Evolutionary conservation across 179 eudicot species (phyloP), one percentile per base, ranked within the genome.

Genomic region (Beta macrorhiza): DNA sequence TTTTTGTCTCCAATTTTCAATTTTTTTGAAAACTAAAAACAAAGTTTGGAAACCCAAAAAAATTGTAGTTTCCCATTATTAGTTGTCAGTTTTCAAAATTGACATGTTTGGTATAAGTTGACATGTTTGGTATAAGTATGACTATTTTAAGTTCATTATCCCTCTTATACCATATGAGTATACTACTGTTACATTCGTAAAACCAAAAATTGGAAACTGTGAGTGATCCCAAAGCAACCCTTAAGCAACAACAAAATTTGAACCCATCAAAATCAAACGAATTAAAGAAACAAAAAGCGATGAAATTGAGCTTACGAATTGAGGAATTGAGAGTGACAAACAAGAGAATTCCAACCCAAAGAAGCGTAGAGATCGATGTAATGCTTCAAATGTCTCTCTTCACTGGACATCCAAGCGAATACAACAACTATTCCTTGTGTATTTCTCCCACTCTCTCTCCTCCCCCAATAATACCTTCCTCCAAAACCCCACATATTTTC

Each of bases 351-450:
- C 99, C 99, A 96, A 19, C 99, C 99, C 72, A 90, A 85, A 76
- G 98, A 91, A 11, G 92, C 88, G 80, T 92, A 96, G 56, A 96
- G 92, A 72, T 92, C 91, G 59, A 91, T 87, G 77, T 92, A 94
- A 84, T 85, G 90, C 90, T 88, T 94, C 86, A 94, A 79, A 82
- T 92, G 97, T 83, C 80, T 92, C 25, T 92, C 93, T 78, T 92
- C 87, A 85, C 99, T 96, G n/a, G 97, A 96, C 97, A 94, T 92
- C 99, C 99, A 96, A 37, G 93, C 97, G 55, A 92, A 96, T 44
- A 91, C 85, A 82, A 96, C 95, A 72, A 96, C 92, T 17, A 96
- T 89, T 37, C 98, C 98, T 81, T 87, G 87, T 55, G 75, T 81
- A 82, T 67, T 86, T 65, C 81, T 87, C 55, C 68, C 87, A 68